Conservation (phyloP, 768 basidiomycete genomes). For the Neoboletus brunneissimus region DNA sequence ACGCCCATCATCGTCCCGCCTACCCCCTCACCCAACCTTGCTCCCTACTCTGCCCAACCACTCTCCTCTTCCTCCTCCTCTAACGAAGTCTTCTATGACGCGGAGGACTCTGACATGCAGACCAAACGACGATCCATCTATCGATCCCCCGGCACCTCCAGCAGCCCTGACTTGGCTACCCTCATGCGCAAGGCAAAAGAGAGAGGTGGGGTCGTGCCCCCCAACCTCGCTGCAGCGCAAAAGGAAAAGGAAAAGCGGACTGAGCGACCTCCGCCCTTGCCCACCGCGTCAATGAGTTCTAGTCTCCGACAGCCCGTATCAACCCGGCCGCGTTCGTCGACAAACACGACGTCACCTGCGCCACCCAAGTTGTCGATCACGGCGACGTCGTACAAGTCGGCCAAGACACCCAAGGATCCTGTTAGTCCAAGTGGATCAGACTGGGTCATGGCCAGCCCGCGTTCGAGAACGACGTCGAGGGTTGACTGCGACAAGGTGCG, state of each 20-base stretch:
- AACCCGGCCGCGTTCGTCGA: slow-evolving; percentile 43
- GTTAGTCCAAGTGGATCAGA: slow-evolving; percentile 40
- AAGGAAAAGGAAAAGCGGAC: slow-evolving; percentile 34
- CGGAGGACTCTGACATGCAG: slow-evolving; percentile 64
- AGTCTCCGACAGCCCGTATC: slow-evolving; percentile 26
- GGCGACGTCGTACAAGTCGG: slow-evolving; percentile 22
- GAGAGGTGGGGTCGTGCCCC: slow-evolving; percentile 44
- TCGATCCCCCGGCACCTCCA: slow-evolving; percentile 83
- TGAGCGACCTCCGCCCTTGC: slow-evolving; percentile 46
- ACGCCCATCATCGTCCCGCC: slow-evolving; percentile 67
- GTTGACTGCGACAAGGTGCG: slow-evolving; percentile 50
- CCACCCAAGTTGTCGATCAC: slow-evolving; percentile 39
- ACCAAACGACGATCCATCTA: slow-evolving; percentile 83
- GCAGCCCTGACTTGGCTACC: slow-evolving; percentile 89
- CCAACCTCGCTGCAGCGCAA: slow-evolving; percentile 28
- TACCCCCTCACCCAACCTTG: slow-evolving; percentile 53
- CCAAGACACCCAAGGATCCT: slow-evolving; percentile 28
- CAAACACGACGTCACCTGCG: slow-evolving; percentile 31
- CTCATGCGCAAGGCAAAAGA: slow-evolving; percentile 82
- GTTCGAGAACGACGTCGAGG: slow-evolving; percentile 40
- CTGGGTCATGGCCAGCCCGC: slow-evolving; percentile 49
- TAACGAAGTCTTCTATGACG: slow-evolving; percentile 60
- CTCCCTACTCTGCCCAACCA: slow-evolving; percentile 32
- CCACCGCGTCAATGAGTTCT: slow-evolving; percentile 25
- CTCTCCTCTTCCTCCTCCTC: slow-evolving; percentile 50